Base-by-base conservation (phyloP, 805 yeast genomes). In the Yarrowia bubula region DNA sequence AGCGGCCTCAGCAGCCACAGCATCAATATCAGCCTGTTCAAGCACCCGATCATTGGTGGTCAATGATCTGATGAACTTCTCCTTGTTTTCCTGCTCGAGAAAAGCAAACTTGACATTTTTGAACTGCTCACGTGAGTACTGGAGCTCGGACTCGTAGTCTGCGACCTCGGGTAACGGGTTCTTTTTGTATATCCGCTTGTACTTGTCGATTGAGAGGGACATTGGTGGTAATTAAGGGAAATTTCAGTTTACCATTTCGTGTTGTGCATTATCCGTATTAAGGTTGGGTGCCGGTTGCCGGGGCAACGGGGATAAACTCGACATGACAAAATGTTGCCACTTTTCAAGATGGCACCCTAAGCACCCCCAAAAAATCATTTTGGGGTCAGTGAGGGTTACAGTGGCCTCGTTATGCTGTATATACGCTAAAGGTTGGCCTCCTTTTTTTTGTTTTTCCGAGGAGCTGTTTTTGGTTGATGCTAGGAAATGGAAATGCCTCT, bases 51-150 rank as follows among this genome's bases (percentile, higher is more conserved):
- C 64, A 43, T 58, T 58, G 10, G 39, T 22, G 8, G 51, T 43
- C n/a, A 58, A 22, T 0, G 64, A 58, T 2, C 88, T 75, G 41
- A 88, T 75, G 73, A 88, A 88, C 72, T 83, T 82, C 68, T 87
- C 89, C 67, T 88, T 83, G 4, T 91, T 81, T 68, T 87, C 92
- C 70, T 87, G 89, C 72, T 88, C 93, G 46, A 87, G 72, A 71
- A 85, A 88, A 65, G 86, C 81, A 67, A 86, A 86, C 69, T 86
- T 85, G 46, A 87, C 76, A 66, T 86, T 81, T 15, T 82, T 80
- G 66, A 83, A 82, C 31, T 80, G 62, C 61, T 70, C 71, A 15
- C 66, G 53, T 22, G 53, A 65, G 18, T 62, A 50, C 44, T 58
- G 65, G 18, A 70, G 55, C 28, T 69, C 70, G 28, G 66, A 51